These are phyloP conservation scores for Cytospora paraplurivora DNA, from an alignment of 2,329 filamentous ascomycete species.

Conservation along the genomic window DNA sequence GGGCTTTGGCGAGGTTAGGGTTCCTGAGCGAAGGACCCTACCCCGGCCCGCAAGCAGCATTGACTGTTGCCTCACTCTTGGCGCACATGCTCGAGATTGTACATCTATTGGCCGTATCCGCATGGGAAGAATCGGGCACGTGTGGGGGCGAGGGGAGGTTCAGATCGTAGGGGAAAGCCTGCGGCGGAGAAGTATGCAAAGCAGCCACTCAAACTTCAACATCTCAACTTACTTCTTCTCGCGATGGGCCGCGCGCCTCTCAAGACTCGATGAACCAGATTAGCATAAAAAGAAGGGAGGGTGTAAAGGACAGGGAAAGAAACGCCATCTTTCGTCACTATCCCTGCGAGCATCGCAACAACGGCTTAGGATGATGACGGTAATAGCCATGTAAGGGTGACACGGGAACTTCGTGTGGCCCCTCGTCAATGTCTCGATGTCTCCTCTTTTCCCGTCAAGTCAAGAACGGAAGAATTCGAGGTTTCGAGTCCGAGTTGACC, in stretches of 20 bases:
- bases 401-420: neutral
- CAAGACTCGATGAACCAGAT: slow-evolving; percentile 11
- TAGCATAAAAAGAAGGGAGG: slow-evolving; percentile 9
- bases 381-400: neutral
- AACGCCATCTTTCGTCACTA: neutral
- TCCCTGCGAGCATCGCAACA: neutral
- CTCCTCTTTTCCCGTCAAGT: neutral
- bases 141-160: too few species aligned
- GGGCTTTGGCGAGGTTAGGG: neutral
- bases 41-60: neutral
- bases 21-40: neutral
- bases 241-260: slow-evolving; percentile 17
- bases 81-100: neutral
- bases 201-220: neutral
- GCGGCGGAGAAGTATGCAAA: neutral
- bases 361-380: neutral
- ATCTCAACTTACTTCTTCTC: slow-evolving; percentile 18
- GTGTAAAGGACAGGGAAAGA: neutral
- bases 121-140: neutral
- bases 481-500: slow-evolving; percentile 1
- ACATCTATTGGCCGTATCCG: neutral
- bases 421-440: neutral
- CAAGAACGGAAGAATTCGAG: slow-evolving; percentile 16
- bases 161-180: too few species aligned
- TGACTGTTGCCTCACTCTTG: neutral